Conservation (phyloP, 2,329 filamentous ascomycete genomes). For the Elsinoe batatas region DNA sequence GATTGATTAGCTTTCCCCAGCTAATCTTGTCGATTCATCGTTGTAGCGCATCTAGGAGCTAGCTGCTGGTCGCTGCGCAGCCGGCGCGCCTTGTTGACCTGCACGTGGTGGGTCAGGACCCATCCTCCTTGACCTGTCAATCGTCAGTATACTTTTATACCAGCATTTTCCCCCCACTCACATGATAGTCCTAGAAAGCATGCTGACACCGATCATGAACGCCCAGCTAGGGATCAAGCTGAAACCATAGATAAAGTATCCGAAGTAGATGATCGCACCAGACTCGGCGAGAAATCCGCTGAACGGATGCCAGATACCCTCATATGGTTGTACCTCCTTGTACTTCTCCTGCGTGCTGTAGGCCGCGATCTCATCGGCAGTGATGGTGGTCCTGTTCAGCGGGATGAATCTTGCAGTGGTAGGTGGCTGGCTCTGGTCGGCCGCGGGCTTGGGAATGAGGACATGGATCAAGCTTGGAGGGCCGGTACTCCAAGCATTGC, state of each 20-base stretch:
- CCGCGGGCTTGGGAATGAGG: conserved; percentile 45
- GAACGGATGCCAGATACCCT: conserved; percentile 68
- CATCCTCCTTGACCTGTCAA: conserved; percentile 15
- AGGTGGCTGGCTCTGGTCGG: conserved; percentile 54
- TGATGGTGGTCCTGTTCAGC: conserved; percentile 61
- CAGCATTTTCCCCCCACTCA: conserved; percentile 37
- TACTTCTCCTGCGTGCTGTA: conserved; percentile 52
- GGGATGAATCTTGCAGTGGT: conserved; percentile 55
- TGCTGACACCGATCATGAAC: conserved; percentile 66
- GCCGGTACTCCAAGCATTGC: conserved; percentile 60
- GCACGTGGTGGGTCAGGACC: conserved; percentile 5
- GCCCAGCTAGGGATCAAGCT: conserved; percentile 56
- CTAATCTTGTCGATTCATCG: no score
- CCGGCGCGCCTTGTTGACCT: not conserved
- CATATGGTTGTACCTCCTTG: conserved; percentile 41
- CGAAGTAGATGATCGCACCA: conserved; percentile 53
- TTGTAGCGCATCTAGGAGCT: not conserved
- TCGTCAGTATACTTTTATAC: not conserved
- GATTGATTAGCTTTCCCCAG: no score
- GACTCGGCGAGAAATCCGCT: conserved; percentile 56
- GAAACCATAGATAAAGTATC: conserved; percentile 56
- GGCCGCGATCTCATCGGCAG: conserved; percentile 52
- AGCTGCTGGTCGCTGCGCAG: not conserved
- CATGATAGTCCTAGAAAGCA: conserved; percentile 67
- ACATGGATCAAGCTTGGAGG: conserved; percentile 59